Evolutionary conservation across 176 grass and related monocot genomes (phyloP).

Genomic region (Coix lacrymajobi): DNA sequence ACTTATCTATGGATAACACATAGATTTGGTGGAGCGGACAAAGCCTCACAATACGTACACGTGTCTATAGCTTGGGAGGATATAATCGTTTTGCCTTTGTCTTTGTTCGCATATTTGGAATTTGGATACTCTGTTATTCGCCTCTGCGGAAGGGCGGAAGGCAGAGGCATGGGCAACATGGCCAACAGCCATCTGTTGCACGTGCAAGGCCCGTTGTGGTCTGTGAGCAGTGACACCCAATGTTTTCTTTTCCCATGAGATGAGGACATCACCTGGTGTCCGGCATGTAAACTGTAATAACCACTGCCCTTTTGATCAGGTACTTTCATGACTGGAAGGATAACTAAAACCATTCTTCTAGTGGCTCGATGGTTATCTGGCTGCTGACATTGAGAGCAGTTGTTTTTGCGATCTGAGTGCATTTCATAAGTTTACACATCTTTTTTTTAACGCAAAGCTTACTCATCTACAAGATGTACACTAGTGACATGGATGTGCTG

Average conservation of each 20-base stretch:
- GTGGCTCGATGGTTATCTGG: not conserved
- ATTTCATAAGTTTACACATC: not conserved
- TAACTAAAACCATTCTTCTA: not conserved
- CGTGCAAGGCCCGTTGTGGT: not conserved
- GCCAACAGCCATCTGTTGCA: constrained; percentile 8
- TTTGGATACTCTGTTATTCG: not conserved
- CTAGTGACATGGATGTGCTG: not conserved
- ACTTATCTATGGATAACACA: not conserved
- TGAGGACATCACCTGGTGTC: not conserved
- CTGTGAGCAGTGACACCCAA: not conserved
- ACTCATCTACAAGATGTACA: not conserved
- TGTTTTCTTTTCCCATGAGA: not conserved
- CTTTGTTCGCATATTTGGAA: not conserved
- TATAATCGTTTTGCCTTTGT: not conserved
- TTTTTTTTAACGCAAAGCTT: not conserved
- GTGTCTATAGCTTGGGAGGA: not conserved
- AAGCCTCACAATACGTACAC: constrained; percentile 1
- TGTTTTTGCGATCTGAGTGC: not conserved
- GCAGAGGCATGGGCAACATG: not conserved
- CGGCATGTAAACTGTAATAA: not conserved
- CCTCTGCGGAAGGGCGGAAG: not conserved
- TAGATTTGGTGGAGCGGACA: constrained; percentile 14
- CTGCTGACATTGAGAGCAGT: not conserved
- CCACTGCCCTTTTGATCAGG: not conserved
- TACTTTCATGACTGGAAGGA: not conserved